Evolutionary conservation across 306 rosid genomes (phyloP), one percentile per base, ranked within the genome.

Genomic region (Trifolium fragiferum): DNA sequence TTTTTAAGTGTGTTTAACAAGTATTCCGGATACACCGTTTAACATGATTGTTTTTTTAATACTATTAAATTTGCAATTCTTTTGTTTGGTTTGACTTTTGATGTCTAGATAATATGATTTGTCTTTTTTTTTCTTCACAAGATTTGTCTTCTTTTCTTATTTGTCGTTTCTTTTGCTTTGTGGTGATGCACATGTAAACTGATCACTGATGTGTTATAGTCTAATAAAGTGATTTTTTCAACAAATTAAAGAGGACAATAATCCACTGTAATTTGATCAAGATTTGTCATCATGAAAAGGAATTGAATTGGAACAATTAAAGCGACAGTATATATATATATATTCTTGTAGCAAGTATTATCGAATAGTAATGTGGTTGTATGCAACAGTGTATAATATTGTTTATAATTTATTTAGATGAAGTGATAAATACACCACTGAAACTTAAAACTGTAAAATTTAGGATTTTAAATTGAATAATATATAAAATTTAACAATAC

Each of bases 211-310:
- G n/a, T 19, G 27, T 21, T 16, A 44, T 75, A 75, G 64, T 47
- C 14, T 74, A 62, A 71, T 68, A 72, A 74, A 61, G 53, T 12
- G 35, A 50, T 10, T 70, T 32, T 50, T 18, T 5, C 38, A 37
- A 37, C 30, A 19, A 16, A 50, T 35, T 4, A 18, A 8, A 51
- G 10, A 50, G 70, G 6, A 23, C 14, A 38, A 30, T 50, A 12
- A 63, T 70, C 20, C 38, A 50, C 12, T 33, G 60, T 57, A 47
- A 69, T 68, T 65, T 72, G 70, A 60, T 21, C 55, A 19, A 44
- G 69, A 57, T 19, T 63, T 62, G 59, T 75, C 72, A 83, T 86
- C 62, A 78, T 86, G 75, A 82, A 32, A 49, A 40, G 37, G 65
- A 79, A 67, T 66, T 19, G 66, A n/a, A 57, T 72, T 84, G 63